A percentile compares a stretch with the other conserved stretches of the same genome.
Evolutionary conservation across 768 basidiomycete species (phyloP).

Genomic region (Leccinum imitatum): DNA sequence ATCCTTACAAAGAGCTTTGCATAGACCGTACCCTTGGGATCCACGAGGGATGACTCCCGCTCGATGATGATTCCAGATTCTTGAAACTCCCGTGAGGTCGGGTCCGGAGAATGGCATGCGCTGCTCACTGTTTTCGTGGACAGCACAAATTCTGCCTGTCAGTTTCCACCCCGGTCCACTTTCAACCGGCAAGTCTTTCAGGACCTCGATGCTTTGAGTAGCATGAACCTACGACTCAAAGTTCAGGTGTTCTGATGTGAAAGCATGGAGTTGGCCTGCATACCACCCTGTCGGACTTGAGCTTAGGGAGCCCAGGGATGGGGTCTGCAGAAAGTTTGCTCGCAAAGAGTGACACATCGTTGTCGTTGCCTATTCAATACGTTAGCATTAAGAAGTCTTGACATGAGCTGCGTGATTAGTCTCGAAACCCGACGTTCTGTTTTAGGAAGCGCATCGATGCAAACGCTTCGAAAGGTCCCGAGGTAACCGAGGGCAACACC

Average conservation of each 20-base stretch:
- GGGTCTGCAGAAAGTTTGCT: conserved; percentile 38
- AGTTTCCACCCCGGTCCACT: conserved; percentile 81
- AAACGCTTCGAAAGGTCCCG: no score
- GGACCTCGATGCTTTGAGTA: conserved; percentile 74
- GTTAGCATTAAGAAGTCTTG: neutral
- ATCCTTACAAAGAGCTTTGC: conserved; percentile 59
- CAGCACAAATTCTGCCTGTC: conserved; percentile 60
- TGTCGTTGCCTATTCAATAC: conserved; percentile 43
- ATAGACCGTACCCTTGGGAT: conserved; percentile 57
- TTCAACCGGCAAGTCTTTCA: conserved; percentile 73
- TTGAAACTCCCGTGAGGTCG: conserved; percentile 26
- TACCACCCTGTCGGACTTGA: conserved; percentile 71
- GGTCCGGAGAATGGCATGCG: neutral
- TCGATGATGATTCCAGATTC: conserved; percentile 77
- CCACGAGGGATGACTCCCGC: conserved; percentile 59
- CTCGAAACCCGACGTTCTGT: no score
- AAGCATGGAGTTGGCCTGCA: conserved; percentile 21
- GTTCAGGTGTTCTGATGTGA: neutral
- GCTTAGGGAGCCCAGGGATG: conserved; percentile 66
- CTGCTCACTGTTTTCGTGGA: conserved; percentile 78
- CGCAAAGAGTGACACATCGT: conserved; percentile 71
- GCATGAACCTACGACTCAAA: conserved; percentile 61
- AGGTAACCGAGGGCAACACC: no score
- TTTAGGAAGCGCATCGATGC: no score
- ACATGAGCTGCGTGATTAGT: neutral